These are phyloP conservation scores for Mucor irregularis DNA, from an alignment of 371 early-diverging fungal species.

Conservation along the genomic window DNA sequence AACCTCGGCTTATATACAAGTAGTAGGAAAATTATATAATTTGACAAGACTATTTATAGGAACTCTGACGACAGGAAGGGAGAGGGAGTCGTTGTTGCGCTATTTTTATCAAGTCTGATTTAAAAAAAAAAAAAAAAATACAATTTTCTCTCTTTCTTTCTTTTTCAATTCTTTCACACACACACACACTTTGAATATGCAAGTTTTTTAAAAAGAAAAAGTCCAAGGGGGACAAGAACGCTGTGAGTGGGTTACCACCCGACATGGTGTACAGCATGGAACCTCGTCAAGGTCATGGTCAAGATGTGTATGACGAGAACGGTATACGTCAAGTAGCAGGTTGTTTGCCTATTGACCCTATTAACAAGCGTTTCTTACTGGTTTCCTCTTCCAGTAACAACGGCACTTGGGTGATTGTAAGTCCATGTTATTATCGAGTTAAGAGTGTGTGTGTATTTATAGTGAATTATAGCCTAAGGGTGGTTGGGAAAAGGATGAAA, in stretches of 20 bases:
- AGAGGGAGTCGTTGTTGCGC: too few relatives aligned
- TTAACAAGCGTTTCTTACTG: slow-evolving; percentile 45
- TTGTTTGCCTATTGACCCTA: slow-evolving; percentile 53
- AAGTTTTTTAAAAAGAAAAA: too few relatives aligned
- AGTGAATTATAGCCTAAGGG: slow-evolving; percentile 46
- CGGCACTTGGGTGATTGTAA: slow-evolving; percentile 52
- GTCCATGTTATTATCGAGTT: not conserved
- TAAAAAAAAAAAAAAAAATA: too few relatives aligned
- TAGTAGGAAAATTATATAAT: too few relatives aligned
- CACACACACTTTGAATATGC: too few relatives aligned
- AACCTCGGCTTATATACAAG: too few relatives aligned
- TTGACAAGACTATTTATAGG: too few relatives aligned
- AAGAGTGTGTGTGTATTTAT: not conserved
- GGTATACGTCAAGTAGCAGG: slow-evolving; percentile 50
- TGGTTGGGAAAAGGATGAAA: slow-evolving; percentile 63
- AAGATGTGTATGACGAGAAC: slow-evolving; percentile 33
- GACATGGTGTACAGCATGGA: slow-evolving; percentile 16
- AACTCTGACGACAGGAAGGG: too few relatives aligned
- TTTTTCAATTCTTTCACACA: too few relatives aligned
- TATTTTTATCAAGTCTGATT: too few relatives aligned
- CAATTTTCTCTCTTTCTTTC: too few relatives aligned
- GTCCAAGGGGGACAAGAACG: too few relatives aligned
- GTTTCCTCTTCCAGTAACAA: slow-evolving; percentile 46
- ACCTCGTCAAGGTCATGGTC: slow-evolving; percentile 36
- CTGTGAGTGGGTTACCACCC: not conserved